Percentiles rank a stretch among this genome's conserved stretches.
Evolutionary conservation across 2,329 filamentous ascomycete species (phyloP).

Genomic region (Sporothrix sp.): DNA sequence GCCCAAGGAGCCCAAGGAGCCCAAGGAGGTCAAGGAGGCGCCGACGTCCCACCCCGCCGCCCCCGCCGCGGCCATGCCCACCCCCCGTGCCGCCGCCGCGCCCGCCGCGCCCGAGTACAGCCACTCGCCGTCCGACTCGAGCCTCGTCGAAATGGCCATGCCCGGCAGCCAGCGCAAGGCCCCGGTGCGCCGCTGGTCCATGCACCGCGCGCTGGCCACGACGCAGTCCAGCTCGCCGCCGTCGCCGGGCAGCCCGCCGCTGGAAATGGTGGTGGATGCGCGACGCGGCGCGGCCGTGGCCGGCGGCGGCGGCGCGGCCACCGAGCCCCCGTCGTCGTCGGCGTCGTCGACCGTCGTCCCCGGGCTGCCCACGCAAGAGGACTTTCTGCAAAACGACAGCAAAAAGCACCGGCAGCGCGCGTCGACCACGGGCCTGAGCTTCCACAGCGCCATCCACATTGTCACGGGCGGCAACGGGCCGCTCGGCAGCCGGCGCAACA

Average conservation of each 20-base stretch:
- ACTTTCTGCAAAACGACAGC: constrained; percentile 36
- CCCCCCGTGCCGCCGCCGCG: too few relatives aligned
- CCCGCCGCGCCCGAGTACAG: constrained; percentile 12
- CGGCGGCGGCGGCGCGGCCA: neutral
- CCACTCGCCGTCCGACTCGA: constrained; percentile 20
- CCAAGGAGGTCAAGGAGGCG: neutral
- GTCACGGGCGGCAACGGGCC: constrained; percentile 23
- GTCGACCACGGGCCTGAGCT: constrained; percentile 36
- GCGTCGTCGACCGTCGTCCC: too few relatives aligned
- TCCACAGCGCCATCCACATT: constrained; percentile 41
- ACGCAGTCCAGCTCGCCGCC: constrained; percentile 41
- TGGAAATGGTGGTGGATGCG: constrained; percentile 31
- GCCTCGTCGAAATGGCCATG: constrained; percentile 20
- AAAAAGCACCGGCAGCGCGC: constrained; percentile 39
- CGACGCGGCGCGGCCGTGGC: constrained; percentile 13
- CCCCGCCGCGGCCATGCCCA: too few relatives aligned
- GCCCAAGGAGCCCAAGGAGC: neutral
- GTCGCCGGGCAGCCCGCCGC: constrained; percentile 35
- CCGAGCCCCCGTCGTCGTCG: constrained; percentile 1
- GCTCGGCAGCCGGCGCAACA: constrained; percentile 8
- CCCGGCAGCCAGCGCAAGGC: constrained; percentile 16
- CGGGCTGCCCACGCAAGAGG: constrained; percentile 32
- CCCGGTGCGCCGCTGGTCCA: constrained; percentile 35
- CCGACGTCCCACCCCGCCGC: neutral
- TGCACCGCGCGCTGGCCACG: constrained; percentile 36